Evolutionary conservation across 345 rosid species (phyloP), one percentile per base, ranked within the genome.

Genomic region (Dimocarpus longan): DNA sequence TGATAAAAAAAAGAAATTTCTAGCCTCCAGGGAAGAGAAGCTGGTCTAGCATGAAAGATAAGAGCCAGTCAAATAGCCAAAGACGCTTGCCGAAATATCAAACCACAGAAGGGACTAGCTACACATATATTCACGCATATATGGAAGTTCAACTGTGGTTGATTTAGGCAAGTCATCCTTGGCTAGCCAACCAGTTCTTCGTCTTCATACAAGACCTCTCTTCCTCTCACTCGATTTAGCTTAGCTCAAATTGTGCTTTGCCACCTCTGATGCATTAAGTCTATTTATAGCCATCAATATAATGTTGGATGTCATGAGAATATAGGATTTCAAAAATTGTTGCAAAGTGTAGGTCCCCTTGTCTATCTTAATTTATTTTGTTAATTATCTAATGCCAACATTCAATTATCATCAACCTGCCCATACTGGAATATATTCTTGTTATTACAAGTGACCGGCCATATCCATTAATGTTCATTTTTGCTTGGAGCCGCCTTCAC

Each of bases 121-220:
- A 7, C 12, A 4, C 2, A 32, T 32, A 32, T 32, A 32, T 32
- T 0, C 28, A 26, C 28, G 28, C 1, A 26, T 26, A 32, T 32
- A 32, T 32, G 37, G 37, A 2, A n/a, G 62, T 77, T 73, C 67
- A 9, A 5, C 3, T 24, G 44, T 40, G 16, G 15, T 73, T 71
- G 81, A 77, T 10, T 64, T 74, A 85, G 88, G 90, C 90, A 84
- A 88, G 87, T 88, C 88, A 84, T 88, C 90, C 90, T 80, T 88
- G 90, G 90, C 90, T 88, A 85, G 71, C 87, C 26, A 72, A 84
- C 84, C 64, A 40, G 67, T 83, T 80, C 86, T 85, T 79, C 70
- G 77, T 82, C 87, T 80, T 50, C 90, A 85, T 84, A 80, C 90
- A 80, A 85, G 87, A 76, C 84, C 87, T 24, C 87, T 83, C 88